Evolutionary conservation across 192 early-diverging fungal species (phyloP).

Genomic region (Coemansia guatemalensis): DNA sequence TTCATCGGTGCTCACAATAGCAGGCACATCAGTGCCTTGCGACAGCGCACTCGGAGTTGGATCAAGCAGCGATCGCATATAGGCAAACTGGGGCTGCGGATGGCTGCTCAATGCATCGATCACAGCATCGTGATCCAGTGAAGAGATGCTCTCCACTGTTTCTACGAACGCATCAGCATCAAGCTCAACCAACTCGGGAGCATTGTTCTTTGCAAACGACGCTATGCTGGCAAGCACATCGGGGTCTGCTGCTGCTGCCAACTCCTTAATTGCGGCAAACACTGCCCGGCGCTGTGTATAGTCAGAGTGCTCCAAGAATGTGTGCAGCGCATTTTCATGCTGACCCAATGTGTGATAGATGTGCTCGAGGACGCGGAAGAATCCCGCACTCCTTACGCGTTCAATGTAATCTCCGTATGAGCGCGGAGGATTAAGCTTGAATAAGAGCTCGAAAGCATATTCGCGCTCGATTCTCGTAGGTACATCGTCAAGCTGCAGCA

Average conservation of each 20-base stretch:
- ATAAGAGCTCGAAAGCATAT: slow-evolving; percentile 43
- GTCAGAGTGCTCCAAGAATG: slow-evolving; percentile 45
- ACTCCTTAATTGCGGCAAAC: slow-evolving; percentile 33
- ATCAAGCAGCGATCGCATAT: slow-evolving; percentile 43
- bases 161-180: slow-evolving; percentile 40
- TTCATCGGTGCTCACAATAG: slow-evolving; percentile 21
- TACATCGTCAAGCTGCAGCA: slow-evolving; percentile 33
- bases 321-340: slow-evolving; percentile 37
- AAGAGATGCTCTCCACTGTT: slow-evolving; percentile 14
- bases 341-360: slow-evolving; percentile 31
- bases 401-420: slow-evolving; percentile 35
- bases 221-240: slow-evolving; percentile 13
- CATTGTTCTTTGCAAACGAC: slow-evolving; percentile 16
- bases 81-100: slow-evolving; percentile 35
- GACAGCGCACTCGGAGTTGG: slow-evolving; percentile 19
- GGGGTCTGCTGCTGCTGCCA: slow-evolving; percentile 10
- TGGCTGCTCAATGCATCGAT: slow-evolving; percentile 14
- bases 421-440: slow-evolving; percentile 44
- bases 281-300: slow-evolving; percentile 33
- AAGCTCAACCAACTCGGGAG: slow-evolving; percentile 29
- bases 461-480: slow-evolving; percentile 43
- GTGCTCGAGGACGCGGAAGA: slow-evolving; percentile 47
- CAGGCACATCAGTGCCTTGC: slow-evolving; percentile 2
- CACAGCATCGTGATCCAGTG: slow-evolving; percentile 21
- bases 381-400: slow-evolving; percentile 29